Evolutionary conservation across 768 basidiomycete species (phyloP).

Genomic region (Collybiopsis confluens): DNA sequence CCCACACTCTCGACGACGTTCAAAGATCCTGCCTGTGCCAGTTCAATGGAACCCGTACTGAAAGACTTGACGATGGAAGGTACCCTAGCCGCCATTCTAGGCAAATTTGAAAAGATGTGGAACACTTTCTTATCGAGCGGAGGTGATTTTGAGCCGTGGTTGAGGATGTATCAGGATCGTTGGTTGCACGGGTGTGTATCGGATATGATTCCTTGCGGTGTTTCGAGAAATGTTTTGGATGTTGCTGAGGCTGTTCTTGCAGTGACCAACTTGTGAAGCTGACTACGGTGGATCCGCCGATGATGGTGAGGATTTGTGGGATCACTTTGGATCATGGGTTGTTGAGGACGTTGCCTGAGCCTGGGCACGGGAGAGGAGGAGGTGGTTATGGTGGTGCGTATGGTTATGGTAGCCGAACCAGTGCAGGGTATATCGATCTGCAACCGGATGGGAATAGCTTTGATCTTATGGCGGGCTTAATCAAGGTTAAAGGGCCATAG

Average conservation of each 20-base stretch:
- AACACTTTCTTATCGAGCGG: constrained; percentile 53
- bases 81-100: constrained; percentile 70
- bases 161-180: constrained; percentile 68
- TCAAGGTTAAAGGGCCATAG: constrained; percentile 41
- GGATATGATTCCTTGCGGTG: constrained; percentile 37
- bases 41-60: not conserved
- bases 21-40: not conserved
- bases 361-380: constrained; percentile 25
- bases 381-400: too few relatives aligned
- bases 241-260: constrained; percentile 10
- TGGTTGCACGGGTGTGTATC: constrained; percentile 57
- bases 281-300: constrained; percentile 69
- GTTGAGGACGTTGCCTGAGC: constrained; percentile 72
- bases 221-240: not conserved
- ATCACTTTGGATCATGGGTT: constrained; percentile 89
- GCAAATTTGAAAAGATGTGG: constrained; percentile 81
- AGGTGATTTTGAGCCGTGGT: constrained; percentile 79
- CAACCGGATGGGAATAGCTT: constrained; percentile 98
- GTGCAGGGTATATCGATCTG: constrained; percentile 70
- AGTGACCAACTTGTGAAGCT: constrained; percentile 84
- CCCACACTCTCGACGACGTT: constrained; percentile 16
- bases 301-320: constrained; percentile 69
- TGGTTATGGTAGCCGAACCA: not conserved
- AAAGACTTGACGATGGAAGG: constrained; percentile 57
- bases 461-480: constrained; percentile 88